phyloP scores from a whole-genome alignment of 306 rosid genomes.

The Castanopsis chinensis region DNA sequence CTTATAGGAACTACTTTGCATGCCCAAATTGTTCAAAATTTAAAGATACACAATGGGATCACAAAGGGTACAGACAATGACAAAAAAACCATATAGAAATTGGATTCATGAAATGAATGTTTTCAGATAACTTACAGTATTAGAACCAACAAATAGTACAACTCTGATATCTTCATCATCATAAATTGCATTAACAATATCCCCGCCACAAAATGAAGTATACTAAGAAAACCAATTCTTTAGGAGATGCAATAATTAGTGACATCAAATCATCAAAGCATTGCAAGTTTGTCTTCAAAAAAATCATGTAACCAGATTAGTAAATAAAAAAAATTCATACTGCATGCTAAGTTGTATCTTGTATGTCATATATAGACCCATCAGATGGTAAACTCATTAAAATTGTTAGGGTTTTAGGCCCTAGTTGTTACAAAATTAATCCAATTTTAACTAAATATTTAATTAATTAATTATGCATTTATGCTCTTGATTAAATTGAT shows the following conservation, averaged over 20 bases:
- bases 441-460: too few species aligned
- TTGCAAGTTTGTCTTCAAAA: neutral
- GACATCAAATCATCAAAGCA: slow-evolving; percentile 9
- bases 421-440: too few species aligned
- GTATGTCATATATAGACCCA: neutral
- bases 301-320: neutral
- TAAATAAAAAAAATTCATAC: neutral
- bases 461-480: too few species aligned
- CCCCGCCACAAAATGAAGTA: slow-evolving; percentile 47
- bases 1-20: neutral
- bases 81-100: neutral
- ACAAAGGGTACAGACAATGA: neutral
- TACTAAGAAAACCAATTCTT: slow-evolving; percentile 20
- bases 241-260: slow-evolving; percentile 1
- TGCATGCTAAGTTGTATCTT: neutral
- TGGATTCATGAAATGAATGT: slow-evolving; percentile 2
- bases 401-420: neutral
- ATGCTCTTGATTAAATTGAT: too few species aligned
- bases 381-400: neutral
- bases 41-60: neutral
- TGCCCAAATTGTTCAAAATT: neutral
- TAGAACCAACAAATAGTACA: slow-evolving; percentile 91
- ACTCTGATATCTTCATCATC: slow-evolving; percentile 88
- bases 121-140: slow-evolving; percentile 55
- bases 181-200: slow-evolving; percentile 85